Evolutionary conservation across 768 basidiomycete genomes (phyloP), one percentile per base, ranked within the genome.

Genomic region (Collybia nuda): DNA sequence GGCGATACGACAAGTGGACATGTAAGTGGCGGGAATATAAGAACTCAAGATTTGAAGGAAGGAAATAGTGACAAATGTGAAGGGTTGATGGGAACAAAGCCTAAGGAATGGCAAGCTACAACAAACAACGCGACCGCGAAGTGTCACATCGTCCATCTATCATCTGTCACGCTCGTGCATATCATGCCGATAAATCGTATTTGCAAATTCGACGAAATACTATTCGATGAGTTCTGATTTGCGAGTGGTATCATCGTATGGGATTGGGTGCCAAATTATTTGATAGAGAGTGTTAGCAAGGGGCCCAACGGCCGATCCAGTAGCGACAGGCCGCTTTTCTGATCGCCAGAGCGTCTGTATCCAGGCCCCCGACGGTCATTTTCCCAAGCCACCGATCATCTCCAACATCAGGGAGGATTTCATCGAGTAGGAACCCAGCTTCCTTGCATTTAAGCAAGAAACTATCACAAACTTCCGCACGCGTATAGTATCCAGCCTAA

Each of bases 401-500:
- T 12, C 67, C 66, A 2, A 44, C 52, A 15, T 57, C 56, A 1
- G 59, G 53, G 7, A 62, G 48, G 8, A 70, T 57, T 58, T 85
- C 80, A 37, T 82, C 74, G 54, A 81, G 73, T 7, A 62, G 50
- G 14, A 87, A 54, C 2, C 83, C 83, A 0, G 64, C 65, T 2
- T 44, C 44, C 35, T 56, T 60, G 1, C 67, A 74, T 46, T 74
- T 63, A 9, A 50, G 57, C 6, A 88, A 53, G 63, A 88, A 88
- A 36, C 66, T 63, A 8, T 76, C 69, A 67, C 83, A 86, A 24
- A 82, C 75, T 18, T 73, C 56, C 2, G 73, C 53, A 4, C 60
- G 68, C 1, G 88, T 87, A 62, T 87, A 86, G 38, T 76, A 79
- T 4, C 87, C 87, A 12, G 81, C 77, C 71, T 77, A 37, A n/a